These are phyloP conservation scores for Pluteus cervinus DNA, from an alignment of 768 basidiomycete genomes.

Conservation along the genomic window DNA sequence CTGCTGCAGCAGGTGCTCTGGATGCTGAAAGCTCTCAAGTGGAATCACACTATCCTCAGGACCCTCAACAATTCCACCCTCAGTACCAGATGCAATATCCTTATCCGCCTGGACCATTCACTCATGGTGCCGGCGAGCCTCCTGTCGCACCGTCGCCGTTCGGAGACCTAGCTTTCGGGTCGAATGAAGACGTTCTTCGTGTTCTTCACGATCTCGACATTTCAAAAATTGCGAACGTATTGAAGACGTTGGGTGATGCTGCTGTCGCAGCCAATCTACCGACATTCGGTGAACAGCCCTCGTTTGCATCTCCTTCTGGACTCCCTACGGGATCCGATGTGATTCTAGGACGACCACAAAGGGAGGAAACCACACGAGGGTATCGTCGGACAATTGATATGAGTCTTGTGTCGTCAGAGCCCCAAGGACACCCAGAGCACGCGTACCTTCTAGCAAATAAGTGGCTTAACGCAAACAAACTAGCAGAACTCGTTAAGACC, in stretches of 20 bases:
- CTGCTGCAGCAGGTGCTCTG: constrained; percentile 52
- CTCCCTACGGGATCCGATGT: constrained; percentile 38
- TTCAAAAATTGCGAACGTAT: constrained; percentile 60
- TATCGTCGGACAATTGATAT: constrained; percentile 35
- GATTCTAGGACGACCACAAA: constrained; percentile 34
- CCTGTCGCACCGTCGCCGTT: constrained; percentile 22
- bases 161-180: constrained; percentile 38
- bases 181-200: constrained; percentile 70
- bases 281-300: constrained; percentile 15
- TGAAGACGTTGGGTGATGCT: constrained; percentile 60
- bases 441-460: constrained; percentile 69
- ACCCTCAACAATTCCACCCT: constrained; percentile 15
- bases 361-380: constrained; percentile 13
- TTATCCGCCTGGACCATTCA: constrained; percentile 7
- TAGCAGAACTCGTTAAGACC: constrained; percentile 60
- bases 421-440: constrained; percentile 46
- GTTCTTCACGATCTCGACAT: constrained; percentile 70
- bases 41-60: constrained; percentile 1
- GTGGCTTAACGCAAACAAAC: constrained; percentile 67
- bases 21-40: constrained; percentile 12
- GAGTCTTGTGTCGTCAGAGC: constrained; percentile 33
- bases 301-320: constrained; percentile 22
- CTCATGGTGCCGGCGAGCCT: constrained; percentile 12
- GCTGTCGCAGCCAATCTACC: constrained; percentile 37
- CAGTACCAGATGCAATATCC: constrained; percentile 19